Evolutionary conservation across 257 asterid species (phyloP), one percentile per base, ranked within the genome.

Genomic region (Anisodus acutangulus): DNA sequence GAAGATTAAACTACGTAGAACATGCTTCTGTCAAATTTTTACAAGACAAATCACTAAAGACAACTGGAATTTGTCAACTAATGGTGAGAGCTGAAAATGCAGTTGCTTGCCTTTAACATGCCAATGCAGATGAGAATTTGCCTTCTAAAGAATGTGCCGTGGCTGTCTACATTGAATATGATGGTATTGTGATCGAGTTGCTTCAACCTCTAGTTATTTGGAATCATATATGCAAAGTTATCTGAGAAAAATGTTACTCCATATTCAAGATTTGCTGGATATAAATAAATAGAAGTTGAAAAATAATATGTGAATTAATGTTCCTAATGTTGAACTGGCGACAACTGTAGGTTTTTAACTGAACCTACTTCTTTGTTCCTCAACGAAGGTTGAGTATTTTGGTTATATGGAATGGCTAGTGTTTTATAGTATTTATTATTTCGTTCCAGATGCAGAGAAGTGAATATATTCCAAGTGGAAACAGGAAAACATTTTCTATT

Each of bases 1-100:
- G 90, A 88, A 85, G 97, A 92, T 90, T 81, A 85, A 87, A 84
- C 82, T 84, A 11, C 49, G 86, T 70, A 54, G 86, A 84, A 64
- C 64, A 51, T 82, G 54, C 66, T 64, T 67, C 68, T 82, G 69
- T 54, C 64, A 59, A 82, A 3, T 51, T 68, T 67, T 58, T 53
- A 53, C 74, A 13, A 66, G 67, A 53, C 64, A 53, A 78, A 26
- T 78, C 64, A 8, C 64, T 31, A 13, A 76, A 76, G 82, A 53
- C 82, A 26, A 53, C 64, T 53, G 82, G 62, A 78, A 49, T 51
- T 76, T 10, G 62, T 47, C 11, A 19, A 49, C 80, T 49, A 47
- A 26, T 76, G 62, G 63, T 22, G 63, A 15, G 63, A 76, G 8
- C 81, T 76, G 64, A 53, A 62, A 51, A 76, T 31, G 26, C 8